Conservation (phyloP, 1,139 yeast species). For the Taiozyma onychis region DNA sequence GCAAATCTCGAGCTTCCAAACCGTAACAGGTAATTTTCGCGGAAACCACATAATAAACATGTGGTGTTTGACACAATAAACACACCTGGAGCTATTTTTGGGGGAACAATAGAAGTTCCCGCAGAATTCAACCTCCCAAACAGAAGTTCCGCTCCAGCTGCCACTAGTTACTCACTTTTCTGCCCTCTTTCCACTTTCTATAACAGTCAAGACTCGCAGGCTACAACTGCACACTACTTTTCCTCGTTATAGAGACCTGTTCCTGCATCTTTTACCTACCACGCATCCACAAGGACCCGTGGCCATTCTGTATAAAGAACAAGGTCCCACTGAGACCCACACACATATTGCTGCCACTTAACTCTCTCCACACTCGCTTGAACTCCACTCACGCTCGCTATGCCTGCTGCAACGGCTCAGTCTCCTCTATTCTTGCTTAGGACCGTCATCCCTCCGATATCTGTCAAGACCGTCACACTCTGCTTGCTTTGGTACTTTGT, state of each 20-base stretch:
- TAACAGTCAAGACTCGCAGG: background rate
- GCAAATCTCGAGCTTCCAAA: background rate
- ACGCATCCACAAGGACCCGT: background rate
- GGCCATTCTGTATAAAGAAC: background rate
- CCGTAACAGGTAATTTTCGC: background rate
- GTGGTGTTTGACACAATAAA: background rate
- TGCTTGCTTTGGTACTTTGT: slow-evolving; percentile 79
- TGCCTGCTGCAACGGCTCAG: background rate
- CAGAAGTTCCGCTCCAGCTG: too few species aligned
- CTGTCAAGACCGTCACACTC: slow-evolving; percentile 35
- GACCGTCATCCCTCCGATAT: slow-evolving; percentile 7
- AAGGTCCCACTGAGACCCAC: background rate
- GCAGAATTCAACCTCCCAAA: too few species aligned
- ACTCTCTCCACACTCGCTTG: background rate
- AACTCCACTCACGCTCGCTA: background rate
- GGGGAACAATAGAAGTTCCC: background rate
- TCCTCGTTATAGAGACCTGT: background rate
- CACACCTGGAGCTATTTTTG: too few species aligned
- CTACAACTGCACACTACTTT: background rate
- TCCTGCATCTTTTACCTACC: background rate
- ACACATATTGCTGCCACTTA: background rate
- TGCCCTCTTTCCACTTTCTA: background rate
- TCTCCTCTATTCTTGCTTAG: background rate
- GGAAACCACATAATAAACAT: background rate
- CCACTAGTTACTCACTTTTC: background rate